phyloP scores from a whole-genome alignment of 1,139 yeast genomes.

The Oligophagozyma castellii region DNA sequence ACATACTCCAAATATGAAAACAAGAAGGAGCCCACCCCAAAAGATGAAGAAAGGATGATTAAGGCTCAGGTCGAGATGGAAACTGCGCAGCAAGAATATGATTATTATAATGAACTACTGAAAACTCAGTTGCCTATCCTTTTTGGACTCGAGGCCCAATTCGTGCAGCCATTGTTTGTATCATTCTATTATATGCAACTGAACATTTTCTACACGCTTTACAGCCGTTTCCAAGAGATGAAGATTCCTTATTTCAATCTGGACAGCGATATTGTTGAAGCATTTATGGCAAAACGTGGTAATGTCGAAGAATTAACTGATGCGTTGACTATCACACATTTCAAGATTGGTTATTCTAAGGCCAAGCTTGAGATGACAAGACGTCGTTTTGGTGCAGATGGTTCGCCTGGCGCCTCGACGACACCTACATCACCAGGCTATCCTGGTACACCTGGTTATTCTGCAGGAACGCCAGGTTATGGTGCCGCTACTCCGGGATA shows the following conservation, averaged over 20 bases:
- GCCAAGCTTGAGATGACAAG: constrained; percentile 69
- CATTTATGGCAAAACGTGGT: constrained; percentile 72
- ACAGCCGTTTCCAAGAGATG: constrained; percentile 85
- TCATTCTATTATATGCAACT: constrained; percentile 94
- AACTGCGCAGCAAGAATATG: constrained; percentile 88
- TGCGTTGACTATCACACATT: constrained; percentile 74
- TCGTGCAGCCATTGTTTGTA: constrained; percentile 85
- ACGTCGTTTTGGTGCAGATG: constrained; percentile 50
- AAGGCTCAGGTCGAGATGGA: constrained; percentile 80
- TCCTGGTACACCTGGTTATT: constrained; percentile 4
- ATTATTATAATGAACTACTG: constrained; percentile 88
- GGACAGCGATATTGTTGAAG: constrained; percentile 66
- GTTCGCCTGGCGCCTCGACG: constrained; percentile 4
- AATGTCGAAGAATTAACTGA: constrained; percentile 83
- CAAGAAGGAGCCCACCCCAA: constrained; percentile 63
- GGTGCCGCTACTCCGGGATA: constrained; percentile 5
- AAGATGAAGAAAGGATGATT: constrained; percentile 85
- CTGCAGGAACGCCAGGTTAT: constrained; percentile 7
- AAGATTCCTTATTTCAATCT: constrained; percentile 92
- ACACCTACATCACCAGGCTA: constrained; percentile 19
- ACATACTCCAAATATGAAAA: constrained; percentile 57
- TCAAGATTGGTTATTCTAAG: constrained; percentile 80
- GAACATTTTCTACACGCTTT: constrained; percentile 86
- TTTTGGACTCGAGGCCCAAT: constrained; percentile 79
- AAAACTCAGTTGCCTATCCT: constrained; percentile 79